phyloP scores from a whole-genome alignment of 495 filamentous ascomycete genomes.

The Mytilinidion resinicola region DNA sequence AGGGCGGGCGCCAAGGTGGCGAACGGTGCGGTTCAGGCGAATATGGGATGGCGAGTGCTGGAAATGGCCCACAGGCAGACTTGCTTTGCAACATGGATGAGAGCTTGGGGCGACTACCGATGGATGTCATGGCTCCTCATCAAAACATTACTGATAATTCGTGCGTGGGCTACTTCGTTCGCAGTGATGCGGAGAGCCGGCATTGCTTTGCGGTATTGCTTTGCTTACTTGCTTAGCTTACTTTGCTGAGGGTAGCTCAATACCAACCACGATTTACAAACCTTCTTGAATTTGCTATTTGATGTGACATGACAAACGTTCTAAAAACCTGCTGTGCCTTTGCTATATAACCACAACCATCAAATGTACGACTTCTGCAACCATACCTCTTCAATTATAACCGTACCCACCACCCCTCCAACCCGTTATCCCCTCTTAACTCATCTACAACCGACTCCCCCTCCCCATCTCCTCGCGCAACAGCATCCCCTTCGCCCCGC shows the following conservation, averaged over 20 bases:
- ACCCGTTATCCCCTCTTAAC: slow-evolving; percentile 33
- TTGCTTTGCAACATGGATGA: background rate
- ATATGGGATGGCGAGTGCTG: background rate
- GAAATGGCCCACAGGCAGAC: background rate
- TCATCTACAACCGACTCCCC: slow-evolving; percentile 28
- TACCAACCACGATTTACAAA: slow-evolving; percentile 14
- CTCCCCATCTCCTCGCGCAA: slow-evolving; percentile 48
- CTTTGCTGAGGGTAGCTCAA: slow-evolving; percentile 12
- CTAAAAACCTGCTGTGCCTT: no score
- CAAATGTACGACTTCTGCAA: no score
- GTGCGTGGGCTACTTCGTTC: slow-evolving; percentile 1
- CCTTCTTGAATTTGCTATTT: background rate
- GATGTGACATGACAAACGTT: slow-evolving; percentile 3
- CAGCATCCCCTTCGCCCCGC: slow-evolving; percentile 49
- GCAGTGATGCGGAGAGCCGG: no score
- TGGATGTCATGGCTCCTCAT: slow-evolving; percentile 18
- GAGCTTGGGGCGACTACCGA: slow-evolving; percentile 11
- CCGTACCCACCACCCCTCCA: no score
- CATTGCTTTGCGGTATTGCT: slow-evolving; percentile 11
- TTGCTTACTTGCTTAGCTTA: background rate
- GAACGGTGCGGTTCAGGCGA: background rate
- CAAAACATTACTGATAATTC: background rate
- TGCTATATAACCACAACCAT: no score
- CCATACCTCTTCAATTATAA: background rate
- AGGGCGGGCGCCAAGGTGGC: background rate